phyloP scores from a whole-genome alignment of 1,284 basidiomycete species.

The Leccinum subrobustum region DNA sequence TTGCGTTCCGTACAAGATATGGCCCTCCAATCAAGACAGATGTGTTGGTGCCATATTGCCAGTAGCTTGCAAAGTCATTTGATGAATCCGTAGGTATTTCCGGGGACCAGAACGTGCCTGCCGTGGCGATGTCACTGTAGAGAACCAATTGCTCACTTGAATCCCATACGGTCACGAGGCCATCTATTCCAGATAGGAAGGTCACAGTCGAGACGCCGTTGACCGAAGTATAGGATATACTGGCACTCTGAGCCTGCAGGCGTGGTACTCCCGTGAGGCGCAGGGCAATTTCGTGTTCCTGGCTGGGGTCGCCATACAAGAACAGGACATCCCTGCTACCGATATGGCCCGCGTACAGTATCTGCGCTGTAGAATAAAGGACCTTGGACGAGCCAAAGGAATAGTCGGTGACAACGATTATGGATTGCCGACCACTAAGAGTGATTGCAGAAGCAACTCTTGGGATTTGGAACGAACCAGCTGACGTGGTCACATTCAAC shows the following conservation, averaged over 20 bases:
- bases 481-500: constrained; percentile 52
- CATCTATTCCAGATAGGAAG: constrained; percentile 54
- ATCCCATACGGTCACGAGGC: constrained; percentile 63
- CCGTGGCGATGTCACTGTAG: constrained; percentile 61
- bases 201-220: constrained; percentile 40
- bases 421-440: constrained; percentile 66
- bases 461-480: constrained; percentile 54
- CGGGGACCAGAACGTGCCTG: constrained; percentile 57
- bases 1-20: constrained; percentile 54
- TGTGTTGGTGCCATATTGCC: constrained; percentile 51
- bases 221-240: constrained; percentile 34
- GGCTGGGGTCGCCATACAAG: constrained; percentile 57
- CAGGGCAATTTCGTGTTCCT: constrained; percentile 62
- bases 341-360: constrained; percentile 67
- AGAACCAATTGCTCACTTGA: constrained; percentile 63
- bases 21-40: constrained; percentile 54
- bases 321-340: constrained; percentile 67
- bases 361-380: constrained; percentile 64
- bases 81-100: constrained; percentile 35
- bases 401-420: constrained; percentile 68
- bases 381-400: constrained; percentile 57
- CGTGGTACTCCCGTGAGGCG: constrained; percentile 45
- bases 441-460: constrained; percentile 49
- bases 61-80: constrained; percentile 41
- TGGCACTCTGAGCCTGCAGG: constrained; percentile 32